A percentile compares a stretch with the other conserved stretches of the same genome.
These are phyloP conservation scores for Jaltomata sinuosa DNA, from an alignment of 257 asterid species.

Conservation along the genomic window DNA sequence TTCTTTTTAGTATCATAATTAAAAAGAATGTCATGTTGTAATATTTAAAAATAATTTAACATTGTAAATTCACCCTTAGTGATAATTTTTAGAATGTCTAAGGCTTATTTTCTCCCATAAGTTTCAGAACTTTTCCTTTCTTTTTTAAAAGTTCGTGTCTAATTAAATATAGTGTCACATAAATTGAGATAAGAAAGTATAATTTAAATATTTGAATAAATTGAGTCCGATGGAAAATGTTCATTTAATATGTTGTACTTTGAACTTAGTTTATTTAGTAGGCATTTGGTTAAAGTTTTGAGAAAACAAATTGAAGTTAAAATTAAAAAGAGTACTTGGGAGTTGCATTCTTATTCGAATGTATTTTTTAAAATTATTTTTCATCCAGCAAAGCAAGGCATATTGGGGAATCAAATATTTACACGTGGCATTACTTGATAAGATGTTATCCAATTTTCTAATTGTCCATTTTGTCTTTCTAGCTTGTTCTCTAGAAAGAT, in stretches of 20 bases:
- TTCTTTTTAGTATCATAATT: too few relatives aligned
- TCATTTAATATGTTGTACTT: not conserved
- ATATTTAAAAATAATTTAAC: too few relatives aligned
- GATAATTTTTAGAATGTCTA: too few relatives aligned
- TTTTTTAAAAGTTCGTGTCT: too few relatives aligned
- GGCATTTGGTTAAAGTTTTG: not conserved
- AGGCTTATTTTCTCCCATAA: too few relatives aligned
- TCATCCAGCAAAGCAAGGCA: conserved; percentile 1
- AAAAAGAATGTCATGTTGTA: too few relatives aligned
- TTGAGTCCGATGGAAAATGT: conserved; percentile 2
- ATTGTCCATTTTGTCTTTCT: not conserved
- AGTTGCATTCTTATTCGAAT: not conserved
- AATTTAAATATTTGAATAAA: too few relatives aligned
- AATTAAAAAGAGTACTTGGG: not conserved
- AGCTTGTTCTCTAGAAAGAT: conserved; percentile 5
- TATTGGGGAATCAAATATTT: not conserved
- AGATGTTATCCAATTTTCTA: not conserved
- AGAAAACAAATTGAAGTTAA: not conserved
- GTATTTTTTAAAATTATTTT: not conserved
- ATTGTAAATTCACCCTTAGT: too few relatives aligned
- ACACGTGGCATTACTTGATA: conserved; percentile 3
- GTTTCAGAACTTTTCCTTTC: not conserved
- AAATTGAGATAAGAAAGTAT: too few relatives aligned
- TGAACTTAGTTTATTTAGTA: not conserved
- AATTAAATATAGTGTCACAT: too few relatives aligned